phyloP scores from a whole-genome alignment of 805 yeast species.

The Metschnikowia kofuensis region DNA sequence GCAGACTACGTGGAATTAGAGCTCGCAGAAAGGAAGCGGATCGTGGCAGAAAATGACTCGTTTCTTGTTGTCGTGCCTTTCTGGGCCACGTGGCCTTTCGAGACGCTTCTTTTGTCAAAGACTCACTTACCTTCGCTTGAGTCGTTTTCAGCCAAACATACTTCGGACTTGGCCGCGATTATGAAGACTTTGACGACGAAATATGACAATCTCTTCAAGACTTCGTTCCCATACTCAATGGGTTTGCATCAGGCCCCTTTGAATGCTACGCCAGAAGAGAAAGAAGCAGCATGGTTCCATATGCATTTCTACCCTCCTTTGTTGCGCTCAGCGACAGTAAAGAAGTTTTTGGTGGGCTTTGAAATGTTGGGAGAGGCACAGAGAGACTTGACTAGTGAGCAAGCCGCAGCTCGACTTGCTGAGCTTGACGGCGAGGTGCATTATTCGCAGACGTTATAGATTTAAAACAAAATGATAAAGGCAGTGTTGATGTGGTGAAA shows the following conservation, averaged over 20 bases:
- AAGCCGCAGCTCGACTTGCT: conserved; percentile 57
- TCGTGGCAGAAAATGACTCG: conserved; percentile 58
- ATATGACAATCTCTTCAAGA: conserved; percentile 67
- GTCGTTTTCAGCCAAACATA: conserved; percentile 46
- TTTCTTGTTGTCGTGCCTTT: conserved; percentile 71
- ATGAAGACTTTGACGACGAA: conserved; percentile 54
- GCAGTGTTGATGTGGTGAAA: not conserved
- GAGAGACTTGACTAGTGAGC: conserved; percentile 64
- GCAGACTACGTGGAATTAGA: conserved; percentile 63
- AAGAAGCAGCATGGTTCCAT: conserved; percentile 51
- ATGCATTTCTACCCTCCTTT: conserved; percentile 81
- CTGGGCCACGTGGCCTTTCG: conserved; percentile 86
- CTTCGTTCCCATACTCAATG: conserved; percentile 78
- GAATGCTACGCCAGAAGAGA: conserved; percentile 39
- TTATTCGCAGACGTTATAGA: conserved; percentile 12
- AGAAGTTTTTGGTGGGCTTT: conserved; percentile 73
- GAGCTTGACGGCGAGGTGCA: conserved; percentile 40
- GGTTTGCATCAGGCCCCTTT: conserved; percentile 77
- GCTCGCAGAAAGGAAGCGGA: conserved; percentile 46
- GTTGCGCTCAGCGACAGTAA: conserved; percentile 69
- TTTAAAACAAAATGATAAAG: not conserved
- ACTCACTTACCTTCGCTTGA: conserved; percentile 49
- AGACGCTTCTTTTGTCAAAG: conserved; percentile 61
- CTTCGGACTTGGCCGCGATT: conserved; percentile 53
- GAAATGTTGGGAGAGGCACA: conserved; percentile 70